Evolutionary conservation across 106 monocot species (phyloP), one percentile per base, ranked within the genome.

Genomic region (Dendrobium chrysotoxum): DNA sequence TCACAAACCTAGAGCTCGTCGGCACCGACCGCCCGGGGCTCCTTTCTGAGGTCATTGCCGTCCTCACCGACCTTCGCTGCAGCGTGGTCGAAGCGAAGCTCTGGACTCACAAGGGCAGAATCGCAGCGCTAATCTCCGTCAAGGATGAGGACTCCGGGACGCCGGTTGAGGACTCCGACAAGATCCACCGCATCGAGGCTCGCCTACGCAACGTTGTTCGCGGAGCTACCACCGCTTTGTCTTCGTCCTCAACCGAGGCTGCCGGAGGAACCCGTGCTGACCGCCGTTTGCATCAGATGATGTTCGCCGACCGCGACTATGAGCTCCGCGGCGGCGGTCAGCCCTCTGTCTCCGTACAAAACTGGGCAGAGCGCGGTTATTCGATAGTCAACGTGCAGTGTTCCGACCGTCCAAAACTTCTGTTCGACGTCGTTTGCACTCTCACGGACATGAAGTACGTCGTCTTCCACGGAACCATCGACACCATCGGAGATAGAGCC

Each of bases 381-480:
- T 94, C 97, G 11, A 84, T 91, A 10, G 92, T 98, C 17, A 86
- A 81, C 73, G 85, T 98, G 11, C 91, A 92, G 82, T 98, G 94
- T 85, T 76, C 82, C 30, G 97, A 98, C 70, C 85, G 97, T 20
- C 87, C 94, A 3, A 94, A 98, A 85, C 89, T 98, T 5, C 79
- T 98, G 18, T 98, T 94, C 80, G 97, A 98, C 83, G 79, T 92
- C 26, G 94, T 92, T 1, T 98, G 94, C 84, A 92, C 97, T 13
- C 87, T 98, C 40, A 98, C 92, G 2, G 94, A 94, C 75, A 89
- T 98, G 97, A 85, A 92, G 65, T 98, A 98, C 46, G 92, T 92
- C 18, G 89, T 98, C 13, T 92, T 91, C 83, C 97, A 98, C 77
- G 97, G 94, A 67, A 92, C 88, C 30, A 77, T 94, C 50, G 91